Conservation (phyloP, 2,329 filamentous ascomycete genomes). For the Knufia petricola region DNA sequence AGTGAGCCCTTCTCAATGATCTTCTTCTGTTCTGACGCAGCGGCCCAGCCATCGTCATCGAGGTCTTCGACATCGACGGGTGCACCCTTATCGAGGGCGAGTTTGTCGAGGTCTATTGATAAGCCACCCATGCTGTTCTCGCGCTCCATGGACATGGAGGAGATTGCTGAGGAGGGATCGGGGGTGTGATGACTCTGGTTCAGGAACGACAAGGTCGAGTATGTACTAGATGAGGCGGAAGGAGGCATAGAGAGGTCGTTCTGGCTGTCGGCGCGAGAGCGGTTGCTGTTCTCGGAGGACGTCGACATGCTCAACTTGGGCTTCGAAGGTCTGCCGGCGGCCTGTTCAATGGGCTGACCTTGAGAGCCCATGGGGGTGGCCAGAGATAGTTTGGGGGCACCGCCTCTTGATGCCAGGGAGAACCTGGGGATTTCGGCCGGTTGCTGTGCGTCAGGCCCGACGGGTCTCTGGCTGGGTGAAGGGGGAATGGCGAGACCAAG, state of each 20-base stretch:
- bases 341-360: constrained; percentile 56
- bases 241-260: constrained; percentile 71
- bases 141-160: constrained; percentile 67
- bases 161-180: constrained; percentile 82
- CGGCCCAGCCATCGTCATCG: constrained; percentile 90
- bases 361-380: constrained; percentile 81
- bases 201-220: constrained; percentile 72
- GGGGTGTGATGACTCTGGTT: constrained; percentile 58
- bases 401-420: constrained; percentile 25
- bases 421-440: constrained; percentile 29
- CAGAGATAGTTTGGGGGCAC: constrained; percentile 68
- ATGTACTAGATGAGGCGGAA: constrained; percentile 78
- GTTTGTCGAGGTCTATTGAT: constrained; percentile 66
- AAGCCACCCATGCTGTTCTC: constrained; percentile 71
- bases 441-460: constrained; percentile 45
- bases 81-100: constrained; percentile 71
- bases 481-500: constrained; percentile 84
- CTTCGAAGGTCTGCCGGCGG: constrained; percentile 37
- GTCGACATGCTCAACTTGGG: constrained; percentile 16
- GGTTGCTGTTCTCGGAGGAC: constrained; percentile 66
- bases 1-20: constrained; percentile 82
- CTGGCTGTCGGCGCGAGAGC: constrained; percentile 78
- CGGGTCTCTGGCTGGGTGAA: constrained; percentile 71
- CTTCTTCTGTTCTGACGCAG: constrained; percentile 77
- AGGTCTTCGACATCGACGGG: constrained; percentile 86